Percentiles rank a stretch among this genome's conserved stretches.
phyloP scores from a whole-genome alignment of 495 filamentous ascomycete genomes.

The Tuber microsphaerosporum region DNA sequence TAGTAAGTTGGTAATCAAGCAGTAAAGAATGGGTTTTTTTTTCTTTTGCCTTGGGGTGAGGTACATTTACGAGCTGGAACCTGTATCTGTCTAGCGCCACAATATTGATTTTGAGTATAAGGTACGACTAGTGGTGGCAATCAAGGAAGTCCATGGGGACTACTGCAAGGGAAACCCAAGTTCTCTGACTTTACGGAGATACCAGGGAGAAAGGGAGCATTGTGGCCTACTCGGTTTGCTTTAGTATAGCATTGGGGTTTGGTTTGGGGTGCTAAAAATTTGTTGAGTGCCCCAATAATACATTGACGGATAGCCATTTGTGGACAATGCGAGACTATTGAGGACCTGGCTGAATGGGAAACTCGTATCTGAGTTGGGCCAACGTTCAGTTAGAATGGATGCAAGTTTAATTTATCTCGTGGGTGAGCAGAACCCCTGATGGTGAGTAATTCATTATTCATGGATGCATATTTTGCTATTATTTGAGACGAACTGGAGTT shows the following conservation, averaged over 20 bases:
- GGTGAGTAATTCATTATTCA: neutral
- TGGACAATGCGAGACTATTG: neutral
- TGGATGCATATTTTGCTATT: neutral
- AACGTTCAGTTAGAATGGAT: neutral
- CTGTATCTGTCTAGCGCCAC: neutral
- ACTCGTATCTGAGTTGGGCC: neutral
- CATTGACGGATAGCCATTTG: neutral
- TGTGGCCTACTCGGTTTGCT: neutral
- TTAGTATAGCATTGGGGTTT: neutral
- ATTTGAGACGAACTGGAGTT: neutral
- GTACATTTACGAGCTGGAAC: neutral
- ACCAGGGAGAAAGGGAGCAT: neutral
- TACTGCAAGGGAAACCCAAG: neutral
- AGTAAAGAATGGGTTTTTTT: no score
- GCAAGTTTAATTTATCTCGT: neutral
- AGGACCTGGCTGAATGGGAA: neutral
- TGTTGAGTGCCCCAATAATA: neutral
- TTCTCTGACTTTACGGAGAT: neutral
- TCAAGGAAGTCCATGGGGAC: neutral
- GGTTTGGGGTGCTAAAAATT: neutral
- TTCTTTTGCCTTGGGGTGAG: neutral
- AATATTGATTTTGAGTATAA: neutral
- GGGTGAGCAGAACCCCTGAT: neutral
- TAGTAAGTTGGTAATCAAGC: neutral
- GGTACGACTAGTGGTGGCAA: neutral